Evolutionary conservation across 306 rosid genomes (phyloP).

Genomic region (Dalbergia cultrata): DNA sequence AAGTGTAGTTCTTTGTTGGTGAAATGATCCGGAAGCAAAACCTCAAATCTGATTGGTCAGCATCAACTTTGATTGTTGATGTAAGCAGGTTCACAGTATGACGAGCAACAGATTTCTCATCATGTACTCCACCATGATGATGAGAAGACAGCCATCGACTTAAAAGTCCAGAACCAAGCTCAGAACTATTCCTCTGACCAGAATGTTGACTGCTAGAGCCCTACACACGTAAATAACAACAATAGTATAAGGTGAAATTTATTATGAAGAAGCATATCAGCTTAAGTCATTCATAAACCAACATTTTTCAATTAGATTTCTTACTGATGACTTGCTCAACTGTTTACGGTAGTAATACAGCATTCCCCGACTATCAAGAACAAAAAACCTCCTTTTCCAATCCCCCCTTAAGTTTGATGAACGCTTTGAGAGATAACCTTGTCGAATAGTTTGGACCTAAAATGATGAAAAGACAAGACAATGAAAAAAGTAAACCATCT

Average conservation of each 20-base stretch:
- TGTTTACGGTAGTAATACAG: conserved; percentile 98
- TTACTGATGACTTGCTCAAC: conserved; percentile 90
- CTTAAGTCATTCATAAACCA: conserved; percentile 32
- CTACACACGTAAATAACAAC: conserved; percentile 57
- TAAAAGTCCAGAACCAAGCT: conserved; percentile 97
- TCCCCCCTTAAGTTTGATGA: conserved; percentile 97
- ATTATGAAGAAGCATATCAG: conserved; percentile 30
- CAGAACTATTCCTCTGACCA: conserved; percentile 97
- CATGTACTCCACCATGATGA: conserved; percentile 98
- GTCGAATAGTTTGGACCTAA: conserved; percentile 99
- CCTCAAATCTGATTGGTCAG: conserved; percentile 97
- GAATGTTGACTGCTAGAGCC: conserved; percentile 86
- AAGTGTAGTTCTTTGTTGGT: conserved; percentile 96
- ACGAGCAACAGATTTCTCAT: conserved; percentile 99
- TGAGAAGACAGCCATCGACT: conserved; percentile 99
- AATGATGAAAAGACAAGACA: conserved; percentile 29
- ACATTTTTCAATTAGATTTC: conserved; percentile 53
- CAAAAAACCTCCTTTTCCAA: conserved; percentile 99
- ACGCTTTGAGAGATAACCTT: conserved; percentile 99
- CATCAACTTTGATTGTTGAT: conserved; percentile 97
- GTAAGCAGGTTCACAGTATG: conserved; percentile 99
- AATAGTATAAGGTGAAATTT: conserved; percentile 37
- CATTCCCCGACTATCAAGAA: conserved; percentile 99
- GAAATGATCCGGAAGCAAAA: conserved; percentile 99
- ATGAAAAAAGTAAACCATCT: conserved; percentile 24